Percentiles rank a stretch among this genome's conserved stretches.
These are phyloP conservation scores for Uronychia setigera DNA, from an alignment of 73 alveolate species.

Conservation along the genomic window DNA sequence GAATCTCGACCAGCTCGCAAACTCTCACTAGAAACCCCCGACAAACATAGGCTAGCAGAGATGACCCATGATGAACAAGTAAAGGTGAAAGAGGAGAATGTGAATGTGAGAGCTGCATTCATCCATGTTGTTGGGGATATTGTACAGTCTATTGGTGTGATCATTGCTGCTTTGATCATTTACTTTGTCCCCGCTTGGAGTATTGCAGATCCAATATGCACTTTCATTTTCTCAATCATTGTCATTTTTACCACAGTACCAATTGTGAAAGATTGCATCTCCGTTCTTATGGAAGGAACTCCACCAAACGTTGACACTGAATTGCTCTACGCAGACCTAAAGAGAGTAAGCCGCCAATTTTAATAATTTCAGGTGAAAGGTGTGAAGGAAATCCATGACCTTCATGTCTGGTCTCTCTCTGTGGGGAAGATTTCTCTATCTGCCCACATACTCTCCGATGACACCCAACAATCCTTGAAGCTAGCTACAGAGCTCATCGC, in stretches of 20 bases:
- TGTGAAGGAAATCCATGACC: constrained; percentile 88
- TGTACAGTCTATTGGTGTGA: constrained; percentile 88
- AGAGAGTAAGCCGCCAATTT: background rate
- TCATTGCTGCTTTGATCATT: constrained; percentile 89
- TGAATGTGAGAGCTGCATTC: constrained; percentile 91
- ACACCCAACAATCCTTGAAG: constrained; percentile 54
- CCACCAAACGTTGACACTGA: constrained; percentile 49
- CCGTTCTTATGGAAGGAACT: constrained; percentile 91
- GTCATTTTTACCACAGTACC: constrained; percentile 88
- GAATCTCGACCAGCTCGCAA: no score
- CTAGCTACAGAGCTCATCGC: constrained; percentile 84
- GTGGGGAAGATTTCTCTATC: constrained; percentile 71
- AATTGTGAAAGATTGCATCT: constrained; percentile 82
- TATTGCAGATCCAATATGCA: constrained; percentile 94
- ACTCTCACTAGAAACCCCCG: background rate
- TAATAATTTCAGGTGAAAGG: constrained; percentile 21
- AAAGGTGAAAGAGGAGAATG: constrained; percentile 13
- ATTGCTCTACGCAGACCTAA: constrained; percentile 21
- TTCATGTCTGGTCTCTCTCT: constrained; percentile 93
- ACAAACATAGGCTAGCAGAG: background rate
- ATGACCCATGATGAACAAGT: background rate
- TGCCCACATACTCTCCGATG: constrained; percentile 63
- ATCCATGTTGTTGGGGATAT: constrained; percentile 96
- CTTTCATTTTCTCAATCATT: constrained; percentile 85
- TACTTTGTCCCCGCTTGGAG: constrained; percentile 61